Base-by-base conservation (phyloP, 495 filamentous ascomycete species). In the Pseudoneurospora amorphoporcata region DNA sequence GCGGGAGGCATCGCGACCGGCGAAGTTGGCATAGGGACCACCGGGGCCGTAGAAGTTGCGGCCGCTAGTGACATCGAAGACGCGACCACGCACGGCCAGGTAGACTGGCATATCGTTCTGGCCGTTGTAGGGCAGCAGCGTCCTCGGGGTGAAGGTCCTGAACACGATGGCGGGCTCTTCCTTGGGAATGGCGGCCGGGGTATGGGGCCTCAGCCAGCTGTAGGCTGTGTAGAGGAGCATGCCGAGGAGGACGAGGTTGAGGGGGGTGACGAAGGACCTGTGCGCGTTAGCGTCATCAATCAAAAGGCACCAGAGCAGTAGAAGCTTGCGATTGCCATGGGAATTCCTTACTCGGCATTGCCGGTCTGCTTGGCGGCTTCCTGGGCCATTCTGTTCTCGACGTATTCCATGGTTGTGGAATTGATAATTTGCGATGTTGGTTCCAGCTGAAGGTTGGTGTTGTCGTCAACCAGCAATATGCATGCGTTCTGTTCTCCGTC, bases 41-140 rank as follows among this genome's bases (percentile, higher is more conserved):
- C 93, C 93, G 68, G 94, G 94, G 38, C 94, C 94, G 79, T 98
- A 98, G 82, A 97, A 98, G 81, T 94, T 93, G 77, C 89, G 87
- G 40, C 94, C 94, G 4, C 90, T 84, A 0, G 90, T 88, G 19
- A 97, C 94, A 77, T 98, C 94, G 82, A 96, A 98, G 74, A 98
- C 90, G 7, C 86, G 87, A 45, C 94, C 93, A 4, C 92, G 90
- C 29, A 97, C 93, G 17, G 93, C 92, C 29, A 98, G 86, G 80
- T 92, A 95, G 23, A 98, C 92, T 42, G 92, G 91, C 75, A 83
- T 85, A 74, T 86, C 84, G 75, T 92, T 87, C 68, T 83, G 82
- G 78, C 95, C 95, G 85, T 96, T 97, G 87, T 90, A 97, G n/a
- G 92, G 91, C 23, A 92, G 86, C 4, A 99, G 87, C 1, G 91